These are phyloP conservation scores for Rhytidiadelphus loreus DNA, from an alignment of 225 moss, liverwort and hornwort species.

Conservation along the genomic window DNA sequence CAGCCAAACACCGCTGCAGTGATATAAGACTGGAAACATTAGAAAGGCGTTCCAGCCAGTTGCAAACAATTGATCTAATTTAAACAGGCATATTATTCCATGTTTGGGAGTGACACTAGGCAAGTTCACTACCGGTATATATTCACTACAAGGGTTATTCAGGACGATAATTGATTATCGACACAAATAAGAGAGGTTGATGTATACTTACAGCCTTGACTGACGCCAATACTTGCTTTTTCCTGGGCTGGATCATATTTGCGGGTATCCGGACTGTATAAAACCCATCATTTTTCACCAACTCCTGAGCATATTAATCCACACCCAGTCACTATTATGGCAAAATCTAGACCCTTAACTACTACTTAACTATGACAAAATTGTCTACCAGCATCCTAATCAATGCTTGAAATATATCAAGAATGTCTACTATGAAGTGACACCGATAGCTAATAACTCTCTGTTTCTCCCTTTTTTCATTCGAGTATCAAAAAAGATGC, in stretches of 20 bases:
- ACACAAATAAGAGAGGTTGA: neutral
- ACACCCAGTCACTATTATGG: conserved; percentile 9
- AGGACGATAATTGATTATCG: neutral
- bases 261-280: conserved; percentile 81
- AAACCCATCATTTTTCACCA: conserved; percentile 68
- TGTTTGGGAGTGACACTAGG: neutral
- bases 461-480: neutral
- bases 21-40: neutral
- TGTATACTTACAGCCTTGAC: conserved; percentile 70
- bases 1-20: conserved; percentile 71
- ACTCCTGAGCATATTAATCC: conserved; percentile 36
- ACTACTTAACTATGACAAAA: neutral
- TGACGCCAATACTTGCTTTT: conserved; percentile 53
- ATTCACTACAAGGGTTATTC: neutral
- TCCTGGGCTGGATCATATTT: conserved; percentile 43
- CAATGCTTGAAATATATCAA: neutral
- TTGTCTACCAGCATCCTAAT: neutral
- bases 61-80: neutral
- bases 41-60: neutral
- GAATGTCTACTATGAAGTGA: neutral
- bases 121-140: neutral
- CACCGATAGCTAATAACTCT: neutral
- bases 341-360: neutral
- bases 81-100: neutral
- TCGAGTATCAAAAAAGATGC: neutral